Evolutionary conservation across 768 basidiomycete genomes (phyloP).

Genomic region (Leccinum imitatum): DNA sequence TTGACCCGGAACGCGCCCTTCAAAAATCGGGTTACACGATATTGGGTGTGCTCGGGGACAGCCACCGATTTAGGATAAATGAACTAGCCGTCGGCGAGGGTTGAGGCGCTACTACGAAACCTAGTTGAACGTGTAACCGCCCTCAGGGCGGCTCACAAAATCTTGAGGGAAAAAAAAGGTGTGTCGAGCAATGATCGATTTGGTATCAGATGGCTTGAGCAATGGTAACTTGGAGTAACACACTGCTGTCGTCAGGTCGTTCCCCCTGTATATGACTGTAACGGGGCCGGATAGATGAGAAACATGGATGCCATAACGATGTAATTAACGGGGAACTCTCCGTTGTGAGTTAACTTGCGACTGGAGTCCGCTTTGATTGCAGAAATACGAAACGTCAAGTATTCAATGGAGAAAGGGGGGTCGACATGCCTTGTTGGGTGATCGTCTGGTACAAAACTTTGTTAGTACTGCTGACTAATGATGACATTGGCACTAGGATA

Average conservation of each 20-base stretch:
- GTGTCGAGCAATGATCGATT: conserved; percentile 19
- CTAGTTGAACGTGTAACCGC: conserved; percentile 26
- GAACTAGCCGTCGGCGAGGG: conserved; percentile 24
- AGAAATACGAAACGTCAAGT: conserved; percentile 10
- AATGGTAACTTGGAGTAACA: conserved; percentile 13
- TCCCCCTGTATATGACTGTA: conserved; percentile 37
- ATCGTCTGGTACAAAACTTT: conserved; percentile 19
- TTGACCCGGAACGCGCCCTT: conserved; percentile 14
- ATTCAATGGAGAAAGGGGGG: conserved; percentile 10
- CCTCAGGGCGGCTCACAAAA: conserved; percentile 21
- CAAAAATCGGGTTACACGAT: conserved; percentile 24
- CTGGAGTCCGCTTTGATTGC: conserved; percentile 9
- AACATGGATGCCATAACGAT: conserved; percentile 30
- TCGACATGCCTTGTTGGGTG: conserved; percentile 20
- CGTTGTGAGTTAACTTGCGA: conserved; percentile 6
- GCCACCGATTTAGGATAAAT: conserved; percentile 32
- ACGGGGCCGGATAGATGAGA: conserved; percentile 24
- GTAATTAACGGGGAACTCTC: conserved; percentile 31
- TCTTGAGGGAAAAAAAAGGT: conserved; percentile 20
- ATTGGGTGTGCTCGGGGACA: conserved; percentile 16
- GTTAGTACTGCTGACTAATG: conserved; percentile 23
- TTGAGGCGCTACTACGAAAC: conserved; percentile 30
- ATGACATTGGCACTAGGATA: background rate
- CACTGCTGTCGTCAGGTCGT: conserved; percentile 28
- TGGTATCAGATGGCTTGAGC: conserved; percentile 17